Evolutionary conservation across 139 green algal species (phyloP).

Genomic region (Zygnema circumcarinatum): DNA sequence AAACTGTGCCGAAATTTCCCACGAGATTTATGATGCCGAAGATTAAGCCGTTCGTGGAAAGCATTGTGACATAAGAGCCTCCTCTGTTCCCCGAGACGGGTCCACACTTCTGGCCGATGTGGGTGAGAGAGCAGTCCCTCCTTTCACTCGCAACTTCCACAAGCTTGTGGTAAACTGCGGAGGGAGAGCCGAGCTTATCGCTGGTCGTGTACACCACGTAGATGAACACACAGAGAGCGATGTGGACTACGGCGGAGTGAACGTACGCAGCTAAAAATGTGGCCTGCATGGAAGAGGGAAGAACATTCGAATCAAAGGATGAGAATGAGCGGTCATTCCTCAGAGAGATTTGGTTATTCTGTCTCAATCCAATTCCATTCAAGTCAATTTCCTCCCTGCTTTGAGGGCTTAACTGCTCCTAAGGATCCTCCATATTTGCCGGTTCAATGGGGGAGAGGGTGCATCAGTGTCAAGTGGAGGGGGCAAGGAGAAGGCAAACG

Average conservation of each 20-base stretch:
- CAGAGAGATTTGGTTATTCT: no score
- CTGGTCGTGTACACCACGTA: conserved; percentile 79
- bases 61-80: conserved; percentile 91
- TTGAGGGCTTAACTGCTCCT: no score
- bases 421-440: no score
- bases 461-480: no score
- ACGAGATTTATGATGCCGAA: conserved; percentile 98
- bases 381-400: no score
- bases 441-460: no score
- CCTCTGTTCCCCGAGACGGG: conserved; percentile 81
- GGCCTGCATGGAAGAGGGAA: conserved; percentile 85
- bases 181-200: conserved; percentile 69
- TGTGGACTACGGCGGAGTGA: conserved; percentile 87
- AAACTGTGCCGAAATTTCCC: conserved; percentile 94
- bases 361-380: no score
- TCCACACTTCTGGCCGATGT: conserved; percentile 57
- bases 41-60: conserved; percentile 83
- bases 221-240: conserved; percentile 84
- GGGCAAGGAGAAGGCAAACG: not conserved
- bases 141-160: conserved; percentile 11
- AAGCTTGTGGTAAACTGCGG: conserved; percentile 79
- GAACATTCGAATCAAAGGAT: not conserved
- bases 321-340: not conserved
- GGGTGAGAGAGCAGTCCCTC: conserved; percentile 50
- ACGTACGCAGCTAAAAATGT: conserved; percentile 89